phyloP scores from a whole-genome alignment of 352 stramenopile genomes.

The Pythium utonaiense region DNA sequence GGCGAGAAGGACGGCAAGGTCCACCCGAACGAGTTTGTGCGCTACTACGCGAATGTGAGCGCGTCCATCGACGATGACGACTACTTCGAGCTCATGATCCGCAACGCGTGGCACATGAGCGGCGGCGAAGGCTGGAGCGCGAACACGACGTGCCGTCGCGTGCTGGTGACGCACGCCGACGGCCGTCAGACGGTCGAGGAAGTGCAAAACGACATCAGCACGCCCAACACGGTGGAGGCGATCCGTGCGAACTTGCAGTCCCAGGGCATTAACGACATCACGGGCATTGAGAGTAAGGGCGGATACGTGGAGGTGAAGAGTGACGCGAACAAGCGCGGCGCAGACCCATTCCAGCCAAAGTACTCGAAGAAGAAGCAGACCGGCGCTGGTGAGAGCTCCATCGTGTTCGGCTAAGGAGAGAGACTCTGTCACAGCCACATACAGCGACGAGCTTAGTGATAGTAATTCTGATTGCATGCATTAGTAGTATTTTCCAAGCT shows the following conservation, averaged over 20 bases:
- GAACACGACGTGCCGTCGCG: slow-evolving; percentile 85
- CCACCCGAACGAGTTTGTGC: slow-evolving; percentile 77
- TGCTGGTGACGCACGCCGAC: slow-evolving; percentile 85
- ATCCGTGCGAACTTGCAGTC: slow-evolving; percentile 77
- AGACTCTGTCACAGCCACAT: too few species aligned
- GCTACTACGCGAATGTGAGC: slow-evolving; percentile 90
- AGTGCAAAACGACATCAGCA: slow-evolving; percentile 81
- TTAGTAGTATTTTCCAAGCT: neutral
- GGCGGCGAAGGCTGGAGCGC: slow-evolving; percentile 75
- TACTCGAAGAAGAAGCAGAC: slow-evolving; percentile 77
- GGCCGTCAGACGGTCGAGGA: slow-evolving; percentile 81
- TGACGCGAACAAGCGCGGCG: slow-evolving; percentile 42
- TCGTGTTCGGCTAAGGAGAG: slow-evolving; percentile 85
- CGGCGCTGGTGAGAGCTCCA: slow-evolving; percentile 69
- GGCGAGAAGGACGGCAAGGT: slow-evolving; percentile 87
- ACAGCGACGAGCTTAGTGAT: too few species aligned
- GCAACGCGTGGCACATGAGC: slow-evolving; percentile 85
- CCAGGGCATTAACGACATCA: slow-evolving; percentile 54
- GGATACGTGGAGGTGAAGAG: slow-evolving; percentile 49
- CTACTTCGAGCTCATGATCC: slow-evolving; percentile 93
- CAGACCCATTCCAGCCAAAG: slow-evolving; percentile 47
- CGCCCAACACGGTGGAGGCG: slow-evolving; percentile 56
- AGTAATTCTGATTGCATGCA: too few species aligned
- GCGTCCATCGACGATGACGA: slow-evolving; percentile 89
- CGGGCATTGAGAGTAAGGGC: slow-evolving; percentile 37